Percentiles rank a stretch among this genome's conserved stretches.
Evolutionary conservation across 306 rosid genomes (phyloP).

Genomic region (Dalbergia cochinchinensis): DNA sequence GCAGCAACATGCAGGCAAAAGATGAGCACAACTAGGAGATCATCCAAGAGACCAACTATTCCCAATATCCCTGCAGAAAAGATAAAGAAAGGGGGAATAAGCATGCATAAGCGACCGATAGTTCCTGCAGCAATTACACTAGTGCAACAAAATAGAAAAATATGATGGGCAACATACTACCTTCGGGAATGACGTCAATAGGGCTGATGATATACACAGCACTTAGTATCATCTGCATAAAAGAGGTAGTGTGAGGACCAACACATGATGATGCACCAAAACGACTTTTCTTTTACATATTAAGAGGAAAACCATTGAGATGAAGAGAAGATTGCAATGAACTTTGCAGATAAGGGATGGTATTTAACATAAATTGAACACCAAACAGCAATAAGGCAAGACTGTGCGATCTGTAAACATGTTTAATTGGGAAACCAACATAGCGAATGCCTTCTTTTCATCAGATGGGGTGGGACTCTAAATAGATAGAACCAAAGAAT

Average conservation of each 20-base stretch:
- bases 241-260: conserved; percentile 21
- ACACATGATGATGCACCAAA: conserved; percentile 11
- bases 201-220: conserved; percentile 77
- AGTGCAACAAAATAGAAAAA: conserved; percentile 17
- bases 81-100: not conserved
- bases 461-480: too few species aligned
- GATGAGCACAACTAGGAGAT: conserved; percentile 66
- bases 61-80: conserved; percentile 76
- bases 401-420: not conserved
- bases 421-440: not conserved
- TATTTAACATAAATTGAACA: not conserved
- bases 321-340: not conserved
- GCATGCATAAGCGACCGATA: not conserved
- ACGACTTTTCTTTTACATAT: not conserved
- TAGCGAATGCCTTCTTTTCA: not conserved
- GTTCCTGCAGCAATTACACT: conserved; percentile 19
- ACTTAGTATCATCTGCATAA: conserved; percentile 69
- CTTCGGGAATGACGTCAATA: conserved; percentile 95
- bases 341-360: not conserved
- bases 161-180: conserved; percentile 41
- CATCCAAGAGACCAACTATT: conserved; percentile 83
- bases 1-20: conserved; percentile 86
- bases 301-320: conserved; percentile 1
- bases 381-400: not conserved
- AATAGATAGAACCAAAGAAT: not conserved